A percentile compares a stretch with the other conserved stretches of the same genome.
Evolutionary conservation across 495 filamentous ascomycete genomes (phyloP).

Genomic region (Saxophila tyrrhenica): DNA sequence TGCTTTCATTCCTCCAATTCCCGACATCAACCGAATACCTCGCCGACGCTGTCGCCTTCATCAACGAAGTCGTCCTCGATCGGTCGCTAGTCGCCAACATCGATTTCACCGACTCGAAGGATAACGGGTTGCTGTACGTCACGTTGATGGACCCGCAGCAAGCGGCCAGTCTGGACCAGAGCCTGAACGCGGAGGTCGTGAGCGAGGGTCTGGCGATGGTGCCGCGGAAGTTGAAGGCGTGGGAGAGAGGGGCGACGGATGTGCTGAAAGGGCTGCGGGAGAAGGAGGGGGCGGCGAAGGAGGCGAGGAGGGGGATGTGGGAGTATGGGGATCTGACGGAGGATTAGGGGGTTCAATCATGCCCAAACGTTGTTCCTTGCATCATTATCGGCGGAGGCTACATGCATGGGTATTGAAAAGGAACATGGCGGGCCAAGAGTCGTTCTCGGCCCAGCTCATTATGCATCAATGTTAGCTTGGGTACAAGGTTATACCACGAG

Average conservation of each 20-base stretch:
- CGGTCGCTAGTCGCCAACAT: conserved; percentile 80
- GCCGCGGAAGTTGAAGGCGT: conserved; percentile 73
- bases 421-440: too few relatives aligned
- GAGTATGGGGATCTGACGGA: conserved; percentile 94
- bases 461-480: too few relatives aligned
- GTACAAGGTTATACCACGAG: too few relatives aligned
- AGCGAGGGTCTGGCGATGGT: conserved; percentile 80
- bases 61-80: conserved; percentile 52
- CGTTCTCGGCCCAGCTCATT: too few relatives aligned
- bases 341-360: conserved; percentile 43
- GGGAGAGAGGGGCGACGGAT: conserved; percentile 66
- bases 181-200: conserved; percentile 77
- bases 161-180: conserved; percentile 45
- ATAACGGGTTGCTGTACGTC: conserved; percentile 64
- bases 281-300: conserved; percentile 64
- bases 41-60: conserved; percentile 57
- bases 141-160: conserved; percentile 75
- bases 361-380: background rate
- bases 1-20: conserved; percentile 80
- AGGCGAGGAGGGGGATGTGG: conserved; percentile 75
- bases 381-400: background rate
- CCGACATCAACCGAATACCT: conserved; percentile 69
- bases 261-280: conserved; percentile 55
- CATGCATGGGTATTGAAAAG: background rate
- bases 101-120: conserved; percentile 56